These are phyloP conservation scores for Lentinula aciculospora DNA, from an alignment of 768 basidiomycete genomes.

Conservation along the genomic window DNA sequence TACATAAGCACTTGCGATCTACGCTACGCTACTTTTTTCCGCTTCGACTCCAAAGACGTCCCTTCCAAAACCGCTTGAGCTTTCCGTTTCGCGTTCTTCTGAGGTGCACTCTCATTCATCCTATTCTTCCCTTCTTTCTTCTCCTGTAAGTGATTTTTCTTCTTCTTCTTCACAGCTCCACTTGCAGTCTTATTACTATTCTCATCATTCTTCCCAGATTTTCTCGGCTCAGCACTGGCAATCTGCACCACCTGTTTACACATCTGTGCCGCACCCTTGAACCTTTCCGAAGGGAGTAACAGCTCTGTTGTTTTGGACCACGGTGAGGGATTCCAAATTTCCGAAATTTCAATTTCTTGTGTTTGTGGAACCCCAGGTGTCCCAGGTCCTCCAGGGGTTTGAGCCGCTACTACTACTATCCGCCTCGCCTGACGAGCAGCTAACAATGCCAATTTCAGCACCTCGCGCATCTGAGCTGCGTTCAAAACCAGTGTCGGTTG, in stretches of 20 bases:
- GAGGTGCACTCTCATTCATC: constrained; percentile 5
- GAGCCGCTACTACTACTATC: constrained; percentile 12
- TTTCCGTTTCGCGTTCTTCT: constrained; percentile 32
- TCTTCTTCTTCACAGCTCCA: too few relatives aligned
- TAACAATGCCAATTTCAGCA: constrained; percentile 63
- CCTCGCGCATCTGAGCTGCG: constrained; percentile 68
- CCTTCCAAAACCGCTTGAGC: constrained; percentile 12
- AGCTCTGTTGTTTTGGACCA: constrained; percentile 48
- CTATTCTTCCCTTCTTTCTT: too few relatives aligned
- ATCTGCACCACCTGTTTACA: constrained; percentile 54
- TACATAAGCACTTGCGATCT: too few relatives aligned
- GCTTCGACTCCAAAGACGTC: constrained; percentile 12
- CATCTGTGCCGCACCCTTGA: constrained; percentile 58
- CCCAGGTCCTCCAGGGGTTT: too few relatives aligned
- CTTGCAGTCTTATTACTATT: too few relatives aligned
- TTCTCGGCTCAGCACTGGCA: constrained; percentile 7
- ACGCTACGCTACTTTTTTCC: constrained; percentile 28
- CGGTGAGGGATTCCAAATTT: constrained; percentile 53
- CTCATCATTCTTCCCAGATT: too few relatives aligned
- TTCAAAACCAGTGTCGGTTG: constrained; percentile 38
- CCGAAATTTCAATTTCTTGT: constrained; percentile 21
- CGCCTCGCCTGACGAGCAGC: constrained; percentile 64
- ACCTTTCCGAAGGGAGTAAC: constrained; percentile 48
- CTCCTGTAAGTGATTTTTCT: too few relatives aligned
- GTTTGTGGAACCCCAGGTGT: constrained; percentile 1